Conservation (phyloP, 2,329 filamentous ascomycete genomes). For the Thielaviopsis ethacetica region DNA sequence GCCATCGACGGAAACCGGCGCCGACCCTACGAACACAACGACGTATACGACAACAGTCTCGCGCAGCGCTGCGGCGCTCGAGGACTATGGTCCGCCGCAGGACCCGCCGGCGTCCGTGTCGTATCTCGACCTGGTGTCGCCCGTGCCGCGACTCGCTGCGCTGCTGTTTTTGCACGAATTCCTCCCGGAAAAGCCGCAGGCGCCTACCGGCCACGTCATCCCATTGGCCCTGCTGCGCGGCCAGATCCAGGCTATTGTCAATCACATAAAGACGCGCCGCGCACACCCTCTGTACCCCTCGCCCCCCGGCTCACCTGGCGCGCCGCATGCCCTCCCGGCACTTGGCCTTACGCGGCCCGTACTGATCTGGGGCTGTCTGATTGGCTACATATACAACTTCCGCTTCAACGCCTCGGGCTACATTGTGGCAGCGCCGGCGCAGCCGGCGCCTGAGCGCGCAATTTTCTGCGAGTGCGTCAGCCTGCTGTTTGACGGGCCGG, state of each 20-base stretch:
- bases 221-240: conserved; percentile 3
- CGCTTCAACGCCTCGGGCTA: conserved; percentile 4
- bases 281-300: neutral
- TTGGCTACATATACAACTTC: conserved; percentile 11
- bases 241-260: conserved; percentile 10
- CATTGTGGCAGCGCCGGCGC: conserved; percentile 1
- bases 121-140: conserved; percentile 6
- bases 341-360: conserved; percentile 6
- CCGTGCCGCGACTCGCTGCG: conserved; percentile 2
- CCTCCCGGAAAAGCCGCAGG: conserved; percentile 6
- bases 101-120: neutral
- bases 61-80: neutral
- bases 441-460: conserved; percentile 6
- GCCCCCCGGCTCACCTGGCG: neutral
- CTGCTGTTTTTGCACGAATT: conserved; percentile 9
- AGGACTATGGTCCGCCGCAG: neutral
- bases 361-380: conserved; percentile 10
- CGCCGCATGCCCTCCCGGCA: neutral
- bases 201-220: conserved; percentile 7
- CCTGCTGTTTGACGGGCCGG: conserved; percentile 5
- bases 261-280: conserved; percentile 8
- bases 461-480: conserved; percentile 10
- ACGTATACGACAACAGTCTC: neutral
- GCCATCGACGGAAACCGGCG: neutral
- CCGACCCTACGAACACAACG: neutral